These are phyloP conservation scores for Scheffersomyces stipitis DNA, from an alignment of 805 yeast species.

Conservation along the genomic window DNA sequence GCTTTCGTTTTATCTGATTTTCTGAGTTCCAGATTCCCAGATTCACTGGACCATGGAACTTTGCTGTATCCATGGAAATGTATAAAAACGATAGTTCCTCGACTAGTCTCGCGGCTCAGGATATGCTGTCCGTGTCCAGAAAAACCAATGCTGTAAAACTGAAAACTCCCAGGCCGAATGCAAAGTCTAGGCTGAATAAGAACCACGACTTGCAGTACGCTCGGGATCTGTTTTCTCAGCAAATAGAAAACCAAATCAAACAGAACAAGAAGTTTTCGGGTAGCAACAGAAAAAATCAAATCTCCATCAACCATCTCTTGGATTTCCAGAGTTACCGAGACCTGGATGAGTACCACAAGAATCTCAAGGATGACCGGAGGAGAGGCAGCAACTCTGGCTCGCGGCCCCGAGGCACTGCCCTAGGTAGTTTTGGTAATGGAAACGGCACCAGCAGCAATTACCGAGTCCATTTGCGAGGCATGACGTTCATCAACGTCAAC, in stretches of 20 bases:
- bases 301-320: slow-evolving; percentile 63
- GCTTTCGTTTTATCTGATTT: no score
- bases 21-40: no score
- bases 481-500: slow-evolving; percentile 75
- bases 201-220: slow-evolving; percentile 3
- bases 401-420: slow-evolving; percentile 5
- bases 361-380: slow-evolving; percentile 10
- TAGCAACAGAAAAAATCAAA: slow-evolving; percentile 37
- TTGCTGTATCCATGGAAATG: no score
- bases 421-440: slow-evolving; percentile 3
- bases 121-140: no score
- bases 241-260: slow-evolving; percentile 13
- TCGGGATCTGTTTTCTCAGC: slow-evolving; percentile 4
- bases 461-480: slow-evolving; percentile 61
- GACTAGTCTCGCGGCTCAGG: no score
- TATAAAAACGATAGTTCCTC: no score
- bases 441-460: slow-evolving; percentile 15
- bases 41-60: no score
- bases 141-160: no score
- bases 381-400: slow-evolving; percentile 6
- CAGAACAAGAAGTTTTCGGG: slow-evolving; percentile 6
- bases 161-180: no score
- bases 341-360: slow-evolving; percentile 34
- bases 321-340: slow-evolving; percentile 50
- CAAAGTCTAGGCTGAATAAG: no score